A percentile compares a stretch with the other conserved stretches of the same genome.
Conservation (phyloP, 2,329 filamentous ascomycete species). For the Drechslerella coelobrocha region DNA sequence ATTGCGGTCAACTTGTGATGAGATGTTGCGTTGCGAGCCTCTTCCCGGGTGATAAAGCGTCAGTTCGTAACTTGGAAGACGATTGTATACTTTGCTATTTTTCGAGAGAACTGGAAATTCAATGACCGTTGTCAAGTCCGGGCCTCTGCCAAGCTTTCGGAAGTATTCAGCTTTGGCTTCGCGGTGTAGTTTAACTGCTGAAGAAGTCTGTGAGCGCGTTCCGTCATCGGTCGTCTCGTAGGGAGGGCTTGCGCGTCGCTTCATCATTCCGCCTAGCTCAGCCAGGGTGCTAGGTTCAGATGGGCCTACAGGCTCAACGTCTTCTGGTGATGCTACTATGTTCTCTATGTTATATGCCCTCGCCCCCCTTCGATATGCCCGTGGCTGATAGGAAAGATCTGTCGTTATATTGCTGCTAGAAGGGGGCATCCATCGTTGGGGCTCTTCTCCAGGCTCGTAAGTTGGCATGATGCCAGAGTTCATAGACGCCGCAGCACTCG, state of each 20-base stretch:
- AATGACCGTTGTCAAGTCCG: constrained; percentile 2
- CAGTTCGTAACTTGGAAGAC: constrained; percentile 20
- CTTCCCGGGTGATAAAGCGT: constrained; percentile 16
- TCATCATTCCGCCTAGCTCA: not conserved
- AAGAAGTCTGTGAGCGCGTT: not conserved
- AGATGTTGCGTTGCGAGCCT: not conserved
- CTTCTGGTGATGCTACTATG: too few species aligned
- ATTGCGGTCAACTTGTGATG: not conserved
- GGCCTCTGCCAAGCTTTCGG: constrained; percentile 7
- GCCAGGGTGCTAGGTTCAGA: too few species aligned
- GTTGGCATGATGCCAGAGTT: constrained; percentile 7
- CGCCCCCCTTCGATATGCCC: too few species aligned
- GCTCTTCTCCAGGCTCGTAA: constrained; percentile 15
- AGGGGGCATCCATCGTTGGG: constrained; percentile 9
- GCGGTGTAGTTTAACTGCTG: constrained; percentile 9
- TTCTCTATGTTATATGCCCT: too few species aligned
- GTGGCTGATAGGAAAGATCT: not conserved
- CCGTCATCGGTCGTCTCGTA: too few species aligned
- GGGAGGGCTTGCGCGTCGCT: not conserved
- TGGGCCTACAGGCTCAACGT: too few species aligned
- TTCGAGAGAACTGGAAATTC: constrained; percentile 5
- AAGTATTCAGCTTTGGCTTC: constrained; percentile 17
- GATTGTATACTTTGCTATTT: constrained; percentile 16
- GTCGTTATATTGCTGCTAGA: not conserved
- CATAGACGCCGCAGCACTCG: not conserved